Base-by-base conservation (phyloP, 495 filamentous ascomycete genomes). In the Aspergillus steynii region DNA sequence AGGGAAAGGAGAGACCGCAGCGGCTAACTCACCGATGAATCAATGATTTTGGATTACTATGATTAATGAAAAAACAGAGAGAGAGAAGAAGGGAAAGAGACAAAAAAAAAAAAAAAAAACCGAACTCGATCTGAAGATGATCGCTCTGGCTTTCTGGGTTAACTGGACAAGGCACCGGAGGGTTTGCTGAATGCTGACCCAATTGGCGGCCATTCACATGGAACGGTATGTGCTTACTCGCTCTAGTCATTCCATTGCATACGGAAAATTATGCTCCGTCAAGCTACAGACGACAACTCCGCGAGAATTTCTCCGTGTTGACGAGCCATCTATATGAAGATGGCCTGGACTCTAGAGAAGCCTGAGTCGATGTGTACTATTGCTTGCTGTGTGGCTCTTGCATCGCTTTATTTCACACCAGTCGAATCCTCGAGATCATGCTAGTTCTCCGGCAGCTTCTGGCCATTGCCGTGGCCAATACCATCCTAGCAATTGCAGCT, bases 401-500 rank as follows among this genome's bases (percentile, higher is more conserved):
- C 31, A 9, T 34, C 5, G 2, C 20, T 20, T 20, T 34, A 34
- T 3, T 9, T 34, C 31, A 9, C 5, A 5, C 9, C 9, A 34
- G 31, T 34, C 31, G 6, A 34, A 3, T 34, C 6, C 9, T 34
- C 31, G 31, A 9, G 32, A 62, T n/a, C n/a, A 65, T 65, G 56
- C 56, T 57, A 14, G 14, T 32, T 8, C 37, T 37, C 20, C 14
- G 29, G 51, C 53, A 50, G 34, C 37, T 48, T n/a, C 60, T 65
- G 29, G 53, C 42, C 55, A 31, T 63, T 50, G 42, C 51, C 31
- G 31, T 34, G 14, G 60, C 31, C 29, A 49, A 54, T 51, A 61
- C 48, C 37, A 52, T 55, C 6, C 9, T 53, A 10, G 50, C 26
- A 9, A 7, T 34, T 29, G 42, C 46, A 29, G 65, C 61, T 34